phyloP scores from a whole-genome alignment of 208 protist genomes.

The Trypanosoma melophagium region DNA sequence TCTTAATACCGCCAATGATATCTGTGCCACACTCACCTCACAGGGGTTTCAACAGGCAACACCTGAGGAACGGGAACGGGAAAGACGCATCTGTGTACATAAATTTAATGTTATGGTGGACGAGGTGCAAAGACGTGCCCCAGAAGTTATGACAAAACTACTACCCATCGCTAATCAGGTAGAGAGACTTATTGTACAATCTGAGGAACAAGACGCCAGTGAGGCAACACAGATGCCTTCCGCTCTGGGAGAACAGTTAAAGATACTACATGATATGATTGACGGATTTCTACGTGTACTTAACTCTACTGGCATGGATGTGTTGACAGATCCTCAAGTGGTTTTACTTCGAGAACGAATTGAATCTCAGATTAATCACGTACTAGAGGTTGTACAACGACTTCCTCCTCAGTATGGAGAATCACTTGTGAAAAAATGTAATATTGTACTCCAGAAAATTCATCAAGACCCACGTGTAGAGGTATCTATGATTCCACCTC shows the following conservation, averaged over 20 bases:
- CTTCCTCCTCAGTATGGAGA: constrained; percentile 39
- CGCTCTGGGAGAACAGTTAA: constrained; percentile 20
- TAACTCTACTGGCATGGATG: constrained; percentile 30
- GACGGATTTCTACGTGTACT: constrained; percentile 61
- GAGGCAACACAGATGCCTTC: neutral
- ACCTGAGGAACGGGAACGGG: neutral
- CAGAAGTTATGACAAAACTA: constrained; percentile 1
- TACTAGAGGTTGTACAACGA: constrained; percentile 36
- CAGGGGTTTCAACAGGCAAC: neutral
- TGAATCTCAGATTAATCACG: constrained; percentile 42
- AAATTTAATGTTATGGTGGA: neutral
- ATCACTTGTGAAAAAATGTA: constrained; percentile 52
- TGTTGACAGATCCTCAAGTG: constrained; percentile 32
- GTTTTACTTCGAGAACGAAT: constrained; percentile 36
- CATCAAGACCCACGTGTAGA: neutral
- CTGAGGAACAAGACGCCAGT: neutral
- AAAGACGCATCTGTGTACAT: constrained; percentile 4
- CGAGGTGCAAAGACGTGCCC: neutral
- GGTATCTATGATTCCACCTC: neutral
- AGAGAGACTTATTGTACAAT: constrained; percentile 1
- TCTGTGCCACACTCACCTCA: constrained; percentile 5
- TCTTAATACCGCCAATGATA: constrained; percentile 21
- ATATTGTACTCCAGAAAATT: constrained; percentile 25
- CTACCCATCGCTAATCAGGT: constrained; percentile 12
- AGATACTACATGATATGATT: constrained; percentile 58